These are phyloP conservation scores for Acacia concinna DNA, from an alignment of 331 rosid genomes.

Conservation along the genomic window DNA sequence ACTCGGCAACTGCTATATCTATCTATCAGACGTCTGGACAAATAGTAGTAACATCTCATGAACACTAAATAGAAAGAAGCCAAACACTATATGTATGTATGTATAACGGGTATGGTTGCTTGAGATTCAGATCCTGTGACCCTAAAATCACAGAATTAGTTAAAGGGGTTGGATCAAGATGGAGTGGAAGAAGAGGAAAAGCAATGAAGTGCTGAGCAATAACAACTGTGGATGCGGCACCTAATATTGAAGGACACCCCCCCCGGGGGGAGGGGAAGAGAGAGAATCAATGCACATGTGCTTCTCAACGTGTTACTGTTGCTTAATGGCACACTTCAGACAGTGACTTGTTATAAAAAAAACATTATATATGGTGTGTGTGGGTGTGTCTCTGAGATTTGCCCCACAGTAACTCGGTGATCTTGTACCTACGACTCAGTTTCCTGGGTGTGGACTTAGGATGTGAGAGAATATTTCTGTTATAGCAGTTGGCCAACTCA, in stretches of 20 bases:
- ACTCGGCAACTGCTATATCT: not conserved
- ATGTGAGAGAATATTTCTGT: not conserved
- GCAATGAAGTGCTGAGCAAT: not conserved
- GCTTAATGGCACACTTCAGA: not conserved
- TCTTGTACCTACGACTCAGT: not conserved
- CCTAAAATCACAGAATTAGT: not conserved
- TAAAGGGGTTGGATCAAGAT: not conserved
- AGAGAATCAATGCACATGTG: constrained; percentile 10
- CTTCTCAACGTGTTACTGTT: not conserved
- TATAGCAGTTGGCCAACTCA: not conserved
- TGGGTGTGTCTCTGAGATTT: not conserved
- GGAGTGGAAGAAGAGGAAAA: not conserved
- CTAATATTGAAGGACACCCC: not conserved
- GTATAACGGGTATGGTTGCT: not conserved
- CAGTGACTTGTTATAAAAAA: not conserved
- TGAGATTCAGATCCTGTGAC: not conserved
- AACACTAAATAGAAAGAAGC: not conserved
- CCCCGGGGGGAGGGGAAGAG: not conserved
- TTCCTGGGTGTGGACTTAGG: not conserved
- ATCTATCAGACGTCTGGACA: not conserved
- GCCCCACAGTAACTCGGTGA: constrained; percentile 1
- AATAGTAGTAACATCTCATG: not conserved
- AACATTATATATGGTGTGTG: not conserved
- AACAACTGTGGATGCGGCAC: not conserved
- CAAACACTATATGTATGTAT: not conserved